A percentile compares a stretch with the other conserved stretches of the same genome.
Evolutionary conservation across 2,329 filamentous ascomycete genomes (phyloP).

Genomic region (Penicillium palitans): DNA sequence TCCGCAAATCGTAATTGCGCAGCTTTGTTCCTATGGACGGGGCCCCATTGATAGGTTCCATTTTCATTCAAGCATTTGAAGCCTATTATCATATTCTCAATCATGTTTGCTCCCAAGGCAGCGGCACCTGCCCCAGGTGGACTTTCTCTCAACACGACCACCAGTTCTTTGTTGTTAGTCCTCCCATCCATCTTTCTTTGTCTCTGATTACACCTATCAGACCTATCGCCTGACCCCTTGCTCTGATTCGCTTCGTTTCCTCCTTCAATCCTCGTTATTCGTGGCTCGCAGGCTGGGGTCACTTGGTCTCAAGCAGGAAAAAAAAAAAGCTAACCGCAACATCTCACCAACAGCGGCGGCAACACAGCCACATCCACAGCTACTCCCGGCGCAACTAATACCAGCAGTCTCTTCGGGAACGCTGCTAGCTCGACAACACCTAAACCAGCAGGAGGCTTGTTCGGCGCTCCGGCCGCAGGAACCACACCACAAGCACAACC

Average conservation of each 20-base stretch:
- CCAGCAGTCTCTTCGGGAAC: conserved; percentile 36
- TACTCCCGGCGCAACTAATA: conserved; percentile 30
- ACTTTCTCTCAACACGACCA: conserved; percentile 56
- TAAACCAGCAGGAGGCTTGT: conserved; percentile 37
- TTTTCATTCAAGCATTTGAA: conserved; percentile 9
- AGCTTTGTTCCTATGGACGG: conserved; percentile 4
- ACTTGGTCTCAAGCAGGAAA: neutral
- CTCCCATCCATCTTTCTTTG: conserved; percentile 2
- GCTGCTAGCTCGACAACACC: conserved; percentile 26
- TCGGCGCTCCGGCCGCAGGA: conserved; percentile 28
- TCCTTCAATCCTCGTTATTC: neutral
- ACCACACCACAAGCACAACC: conserved; percentile 33
- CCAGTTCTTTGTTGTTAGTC: conserved; percentile 52
- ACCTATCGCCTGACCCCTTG: conserved; percentile 4
- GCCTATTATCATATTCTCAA: conserved; percentile 13
- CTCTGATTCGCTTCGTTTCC: conserved; percentile 3
- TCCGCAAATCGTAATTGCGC: conserved; percentile 20
- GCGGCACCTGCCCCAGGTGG: conserved; percentile 35
- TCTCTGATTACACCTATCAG: conserved; percentile 7
- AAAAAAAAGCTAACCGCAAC: conserved; percentile 20
- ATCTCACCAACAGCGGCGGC: conserved; percentile 18
- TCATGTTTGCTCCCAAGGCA: conserved; percentile 42
- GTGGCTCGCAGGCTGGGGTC: neutral
- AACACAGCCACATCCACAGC: conserved; percentile 31
- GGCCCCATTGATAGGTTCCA: conserved; percentile 6